Conservation (phyloP, 2,329 filamentous ascomycete genomes). For the Talaromyces verruculosus region DNA sequence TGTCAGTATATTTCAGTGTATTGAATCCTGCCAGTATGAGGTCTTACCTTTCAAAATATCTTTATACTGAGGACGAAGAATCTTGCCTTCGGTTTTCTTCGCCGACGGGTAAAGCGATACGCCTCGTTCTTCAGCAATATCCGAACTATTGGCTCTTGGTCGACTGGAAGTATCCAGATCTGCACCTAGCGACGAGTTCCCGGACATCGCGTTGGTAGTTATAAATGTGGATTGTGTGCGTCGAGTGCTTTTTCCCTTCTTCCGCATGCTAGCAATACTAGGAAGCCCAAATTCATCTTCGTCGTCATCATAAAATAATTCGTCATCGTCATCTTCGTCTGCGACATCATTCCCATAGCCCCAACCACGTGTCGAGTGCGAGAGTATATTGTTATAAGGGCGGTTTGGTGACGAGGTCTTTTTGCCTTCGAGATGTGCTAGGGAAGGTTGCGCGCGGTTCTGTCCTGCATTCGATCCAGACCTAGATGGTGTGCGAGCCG, state of each 20-base stretch:
- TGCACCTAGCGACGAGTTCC: slow-evolving; percentile 27
- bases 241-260: slow-evolving; percentile 56
- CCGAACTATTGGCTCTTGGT: slow-evolving; percentile 80
- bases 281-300: slow-evolving; percentile 95
- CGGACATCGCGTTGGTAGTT: slow-evolving; percentile 21
- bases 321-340: slow-evolving; percentile 65
- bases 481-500: slow-evolving; percentile 69
- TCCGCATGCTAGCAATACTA: slow-evolving; percentile 86
- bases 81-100: slow-evolving; percentile 91
- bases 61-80: slow-evolving; percentile 94
- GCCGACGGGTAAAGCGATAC: slow-evolving; percentile 80
- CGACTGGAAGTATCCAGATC: slow-evolving; percentile 37
- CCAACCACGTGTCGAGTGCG: slow-evolving; percentile 81
- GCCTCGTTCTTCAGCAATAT: slow-evolving; percentile 89
- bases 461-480: slow-evolving; percentile 57
- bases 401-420: slow-evolving; percentile 59
- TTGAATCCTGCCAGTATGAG: not conserved
- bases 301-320: slow-evolving; percentile 78
- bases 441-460: slow-evolving; percentile 51
- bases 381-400: slow-evolving; percentile 77
- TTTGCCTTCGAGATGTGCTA: slow-evolving; percentile 45
- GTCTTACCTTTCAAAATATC: slow-evolving; percentile 73
- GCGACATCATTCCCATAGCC: slow-evolving; percentile 67
- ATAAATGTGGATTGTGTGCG: slow-evolving; percentile 45
- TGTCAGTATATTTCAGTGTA: slow-evolving; percentile 6